Conservation (phyloP, 2,329 filamentous ascomycete species). For the Exserohilum rostratum region DNA sequence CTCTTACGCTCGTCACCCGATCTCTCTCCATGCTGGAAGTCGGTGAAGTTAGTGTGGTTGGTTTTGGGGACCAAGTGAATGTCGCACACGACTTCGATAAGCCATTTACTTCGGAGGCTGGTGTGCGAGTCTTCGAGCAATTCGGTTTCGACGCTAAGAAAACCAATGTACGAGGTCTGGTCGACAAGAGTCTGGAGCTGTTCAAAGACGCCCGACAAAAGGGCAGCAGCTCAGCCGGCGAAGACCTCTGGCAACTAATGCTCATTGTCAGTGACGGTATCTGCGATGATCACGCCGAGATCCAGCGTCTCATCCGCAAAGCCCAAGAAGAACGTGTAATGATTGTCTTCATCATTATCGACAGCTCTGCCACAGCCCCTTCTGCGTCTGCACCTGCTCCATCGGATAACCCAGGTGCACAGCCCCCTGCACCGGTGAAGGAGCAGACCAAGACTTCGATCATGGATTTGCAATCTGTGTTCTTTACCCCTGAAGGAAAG, state of each 20-base stretch:
- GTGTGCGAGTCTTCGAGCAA: conserved; percentile 80
- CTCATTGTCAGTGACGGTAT: conserved; percentile 93
- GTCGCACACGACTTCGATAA: conserved; percentile 85
- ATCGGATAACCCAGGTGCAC: conserved; percentile 10
- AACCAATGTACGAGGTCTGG: conserved; percentile 82
- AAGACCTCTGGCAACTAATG: conserved; percentile 92
- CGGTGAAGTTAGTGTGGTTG: conserved; percentile 88
- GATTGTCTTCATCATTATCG: conserved; percentile 97
- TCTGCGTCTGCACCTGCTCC: conserved; percentile 7
- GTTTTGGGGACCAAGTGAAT: conserved; percentile 83
- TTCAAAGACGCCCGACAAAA: conserved; percentile 78
- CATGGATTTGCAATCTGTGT: conserved; percentile 84
- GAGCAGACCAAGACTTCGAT: conserved; percentile 70
- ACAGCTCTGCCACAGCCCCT: conserved; percentile 56
- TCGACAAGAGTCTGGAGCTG: conserved; percentile 76
- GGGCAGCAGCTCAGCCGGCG: conserved; percentile 54
- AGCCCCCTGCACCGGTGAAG: conserved; percentile 21
- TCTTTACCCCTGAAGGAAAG: conserved; percentile 73
- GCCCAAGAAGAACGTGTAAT: conserved; percentile 94
- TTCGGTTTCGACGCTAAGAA: conserved; percentile 86
- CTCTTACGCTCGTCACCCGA: conserved; percentile 87
- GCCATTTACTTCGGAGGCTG: conserved; percentile 80
- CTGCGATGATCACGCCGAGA: conserved; percentile 85
- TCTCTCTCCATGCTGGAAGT: conserved; percentile 91
- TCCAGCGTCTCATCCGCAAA: conserved; percentile 81